These are phyloP conservation scores for Rossbeevera mucosa DNA, from an alignment of 768 basidiomycete genomes.

Conservation along the genomic window DNA sequence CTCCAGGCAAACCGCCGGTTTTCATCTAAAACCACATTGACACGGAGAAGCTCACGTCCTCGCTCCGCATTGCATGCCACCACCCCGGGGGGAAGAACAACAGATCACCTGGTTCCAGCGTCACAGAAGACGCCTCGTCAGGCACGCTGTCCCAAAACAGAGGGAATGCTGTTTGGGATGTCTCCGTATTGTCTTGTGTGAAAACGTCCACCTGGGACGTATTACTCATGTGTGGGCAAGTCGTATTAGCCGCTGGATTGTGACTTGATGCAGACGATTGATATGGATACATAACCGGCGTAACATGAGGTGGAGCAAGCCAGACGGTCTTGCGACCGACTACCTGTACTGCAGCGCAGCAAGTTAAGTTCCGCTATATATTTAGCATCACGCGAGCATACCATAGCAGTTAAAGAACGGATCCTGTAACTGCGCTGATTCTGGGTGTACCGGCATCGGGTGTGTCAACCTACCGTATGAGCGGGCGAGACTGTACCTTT, in stretches of 20 bases:
- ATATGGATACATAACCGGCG: slow-evolving; percentile 58
- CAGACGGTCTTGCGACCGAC: slow-evolving; percentile 88
- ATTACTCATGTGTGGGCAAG: slow-evolving; percentile 60
- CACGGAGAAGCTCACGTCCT: slow-evolving; percentile 77
- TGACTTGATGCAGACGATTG: slow-evolving; percentile 22
- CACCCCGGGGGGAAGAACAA: slow-evolving; percentile 88
- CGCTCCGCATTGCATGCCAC: slow-evolving; percentile 92
- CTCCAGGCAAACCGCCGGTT: slow-evolving; percentile 22
- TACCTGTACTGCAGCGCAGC: slow-evolving; percentile 62
- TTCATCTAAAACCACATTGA: slow-evolving; percentile 83
- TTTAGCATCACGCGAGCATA: slow-evolving; percentile 30
- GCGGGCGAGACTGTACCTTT: slow-evolving; percentile 79
- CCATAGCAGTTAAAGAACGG: slow-evolving; percentile 92
- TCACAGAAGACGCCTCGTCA: slow-evolving; percentile 54
- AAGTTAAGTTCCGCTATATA: slow-evolving; percentile 4
- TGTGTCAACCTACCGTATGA: slow-evolving; percentile 62
- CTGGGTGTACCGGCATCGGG: background rate
- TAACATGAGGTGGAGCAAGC: slow-evolving; percentile 70
- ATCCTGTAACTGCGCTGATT: slow-evolving; percentile 50
- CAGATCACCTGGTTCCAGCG: slow-evolving; percentile 77
- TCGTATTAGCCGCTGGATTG: slow-evolving; percentile 37
- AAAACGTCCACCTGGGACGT: slow-evolving; percentile 86
- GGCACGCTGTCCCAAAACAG: slow-evolving; percentile 55
- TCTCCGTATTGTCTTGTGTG: slow-evolving; percentile 19
- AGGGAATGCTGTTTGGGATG: slow-evolving; percentile 34